Evolutionary conservation across 1,284 basidiomycete genomes (phyloP).

Genomic region (Pseudozyma sp.): DNA sequence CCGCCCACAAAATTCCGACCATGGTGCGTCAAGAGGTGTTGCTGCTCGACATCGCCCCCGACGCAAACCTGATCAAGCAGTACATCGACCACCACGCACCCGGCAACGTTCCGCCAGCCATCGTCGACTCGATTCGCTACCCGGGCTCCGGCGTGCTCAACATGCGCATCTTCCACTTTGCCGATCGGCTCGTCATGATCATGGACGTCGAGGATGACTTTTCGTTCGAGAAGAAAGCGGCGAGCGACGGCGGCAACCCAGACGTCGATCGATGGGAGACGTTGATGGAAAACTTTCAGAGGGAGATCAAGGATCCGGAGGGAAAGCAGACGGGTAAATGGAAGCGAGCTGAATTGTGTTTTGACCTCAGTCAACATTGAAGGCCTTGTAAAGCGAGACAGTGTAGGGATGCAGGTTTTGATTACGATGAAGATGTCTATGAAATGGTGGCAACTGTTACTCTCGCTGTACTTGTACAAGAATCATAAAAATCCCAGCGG

Average conservation of each 20-base stretch:
- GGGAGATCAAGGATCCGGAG: constrained; percentile 29
- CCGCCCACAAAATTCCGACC: not conserved
- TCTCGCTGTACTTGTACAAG: no score
- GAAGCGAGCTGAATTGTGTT: constrained; percentile 31
- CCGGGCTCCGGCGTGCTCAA: constrained; percentile 34
- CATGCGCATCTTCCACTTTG: constrained; percentile 45
- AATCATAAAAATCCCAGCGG: no score
- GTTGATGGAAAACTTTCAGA: constrained; percentile 34
- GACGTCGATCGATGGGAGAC: constrained; percentile 30
- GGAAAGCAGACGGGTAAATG: constrained; percentile 27
- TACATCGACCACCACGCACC: constrained; percentile 42
- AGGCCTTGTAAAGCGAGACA: no score
- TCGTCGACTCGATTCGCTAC: constrained; percentile 37
- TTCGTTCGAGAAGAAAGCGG: constrained; percentile 25
- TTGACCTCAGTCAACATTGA: constrained; percentile 30
- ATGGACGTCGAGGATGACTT: constrained; percentile 47
- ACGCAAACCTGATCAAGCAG: constrained; percentile 22
- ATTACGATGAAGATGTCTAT: not conserved
- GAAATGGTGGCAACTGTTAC: not conserved
- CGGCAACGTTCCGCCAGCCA: constrained; percentile 29
- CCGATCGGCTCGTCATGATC: constrained; percentile 37
- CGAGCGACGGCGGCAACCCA: constrained; percentile 19
- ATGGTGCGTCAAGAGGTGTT: constrained; percentile 45
- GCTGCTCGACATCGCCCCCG: constrained; percentile 24
- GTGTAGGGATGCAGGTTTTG: not conserved